Evolutionary conservation across 2,329 filamentous ascomycete species (phyloP).

Genomic region (Botryotinia narcissicola): DNA sequence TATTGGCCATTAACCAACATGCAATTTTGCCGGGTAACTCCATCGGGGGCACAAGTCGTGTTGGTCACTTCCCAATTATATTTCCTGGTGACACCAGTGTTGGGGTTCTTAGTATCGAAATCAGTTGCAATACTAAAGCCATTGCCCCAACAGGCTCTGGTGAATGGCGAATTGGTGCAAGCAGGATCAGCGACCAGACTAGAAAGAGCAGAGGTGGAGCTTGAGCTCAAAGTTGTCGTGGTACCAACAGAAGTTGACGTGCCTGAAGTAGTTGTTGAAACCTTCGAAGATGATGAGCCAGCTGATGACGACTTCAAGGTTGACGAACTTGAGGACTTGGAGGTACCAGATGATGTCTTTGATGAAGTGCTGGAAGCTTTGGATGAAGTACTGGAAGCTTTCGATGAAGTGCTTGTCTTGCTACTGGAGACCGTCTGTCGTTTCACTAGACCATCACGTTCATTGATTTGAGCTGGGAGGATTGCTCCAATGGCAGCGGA

Average conservation of each 20-base stretch:
- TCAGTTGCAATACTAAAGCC: slow-evolving; percentile 37
- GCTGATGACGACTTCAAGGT: slow-evolving; percentile 1
- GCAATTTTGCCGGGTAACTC: slow-evolving; percentile 50
- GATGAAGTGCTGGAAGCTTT: not conserved
- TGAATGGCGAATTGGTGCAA: slow-evolving; percentile 37
- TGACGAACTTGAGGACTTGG: not conserved
- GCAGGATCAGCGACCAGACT: slow-evolving; percentile 22
- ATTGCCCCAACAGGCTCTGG: slow-evolving; percentile 37
- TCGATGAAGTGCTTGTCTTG: not conserved
- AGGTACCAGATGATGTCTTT: not conserved
- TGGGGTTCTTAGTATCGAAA: slow-evolving; percentile 34
- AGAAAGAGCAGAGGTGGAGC: slow-evolving; percentile 13
- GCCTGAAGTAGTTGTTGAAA: slow-evolving; percentile 4
- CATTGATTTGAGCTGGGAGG: not conserved
- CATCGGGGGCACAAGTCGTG: slow-evolving; percentile 41
- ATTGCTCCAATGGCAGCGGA: slow-evolving; percentile 8
- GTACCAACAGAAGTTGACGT: not conserved
- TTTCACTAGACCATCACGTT: slow-evolving; percentile 7
- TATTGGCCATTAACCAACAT: slow-evolving; percentile 36
- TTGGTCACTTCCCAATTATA: slow-evolving; percentile 33
- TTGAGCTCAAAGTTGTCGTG: slow-evolving; percentile 3
- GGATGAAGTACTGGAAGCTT: not conserved
- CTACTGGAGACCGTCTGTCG: slow-evolving; percentile 1
- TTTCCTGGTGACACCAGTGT: slow-evolving; percentile 39
- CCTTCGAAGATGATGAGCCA: not conserved